These are phyloP conservation scores for Neoboletus subvelutipes DNA, from an alignment of 768 basidiomycete genomes.

Conservation along the genomic window DNA sequence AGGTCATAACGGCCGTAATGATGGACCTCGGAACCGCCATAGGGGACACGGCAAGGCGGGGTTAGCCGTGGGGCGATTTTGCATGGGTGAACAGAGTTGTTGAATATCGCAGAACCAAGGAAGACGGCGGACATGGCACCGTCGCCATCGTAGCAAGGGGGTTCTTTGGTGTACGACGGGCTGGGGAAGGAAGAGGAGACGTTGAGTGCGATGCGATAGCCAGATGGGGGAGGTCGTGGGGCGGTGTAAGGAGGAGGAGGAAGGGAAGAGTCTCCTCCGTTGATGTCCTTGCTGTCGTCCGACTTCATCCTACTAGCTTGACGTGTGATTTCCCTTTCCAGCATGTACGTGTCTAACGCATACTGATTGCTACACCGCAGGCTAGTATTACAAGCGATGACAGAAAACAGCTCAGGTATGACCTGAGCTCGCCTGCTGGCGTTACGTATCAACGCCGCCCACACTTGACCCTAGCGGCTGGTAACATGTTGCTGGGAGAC, in stretches of 20 bases:
- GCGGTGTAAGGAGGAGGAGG: conserved; percentile 22
- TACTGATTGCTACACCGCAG: background rate
- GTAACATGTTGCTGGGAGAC: background rate
- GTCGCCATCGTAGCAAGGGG: conserved; percentile 58
- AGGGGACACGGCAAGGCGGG: conserved; percentile 55
- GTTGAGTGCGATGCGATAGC: conserved; percentile 60
- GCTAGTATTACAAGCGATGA: no score
- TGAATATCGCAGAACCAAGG: conserved; percentile 72
- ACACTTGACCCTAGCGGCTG: background rate
- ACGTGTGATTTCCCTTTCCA: background rate
- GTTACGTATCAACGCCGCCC: conserved; percentile 8
- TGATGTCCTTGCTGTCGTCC: conserved; percentile 8
- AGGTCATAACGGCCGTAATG: conserved; percentile 74
- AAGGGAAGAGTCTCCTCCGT: background rate
- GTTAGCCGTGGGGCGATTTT: conserved; percentile 69
- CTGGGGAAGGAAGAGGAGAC: conserved; percentile 40
- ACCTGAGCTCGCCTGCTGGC: background rate
- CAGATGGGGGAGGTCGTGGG: conserved; percentile 52
- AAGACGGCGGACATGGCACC: conserved; percentile 54
- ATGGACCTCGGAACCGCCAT: conserved; percentile 56
- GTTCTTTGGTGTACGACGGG: conserved; percentile 41
- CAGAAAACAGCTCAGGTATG: background rate
- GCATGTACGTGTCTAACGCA: background rate
- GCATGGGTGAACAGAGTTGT: conserved; percentile 74
- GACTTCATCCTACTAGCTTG: conserved; percentile 6